Percentiles rank a stretch among this genome's conserved stretches.
Conservation (phyloP, 2,329 filamentous ascomycete species). For the Paecilomyces niveus region DNA sequence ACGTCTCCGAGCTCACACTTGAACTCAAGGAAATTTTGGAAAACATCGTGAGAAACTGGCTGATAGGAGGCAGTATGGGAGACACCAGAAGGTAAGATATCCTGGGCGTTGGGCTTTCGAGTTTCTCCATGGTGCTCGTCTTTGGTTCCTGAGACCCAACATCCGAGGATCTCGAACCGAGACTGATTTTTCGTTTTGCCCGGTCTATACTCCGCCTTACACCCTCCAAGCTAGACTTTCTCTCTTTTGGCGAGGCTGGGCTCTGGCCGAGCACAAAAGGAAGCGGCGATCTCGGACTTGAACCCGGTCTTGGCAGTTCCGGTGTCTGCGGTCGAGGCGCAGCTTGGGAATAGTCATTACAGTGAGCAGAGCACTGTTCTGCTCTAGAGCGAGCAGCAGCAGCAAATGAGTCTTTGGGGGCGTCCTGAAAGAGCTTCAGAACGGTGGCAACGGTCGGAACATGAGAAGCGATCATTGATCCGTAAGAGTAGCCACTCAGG, state of each 20-base stretch:
- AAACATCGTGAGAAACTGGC: slow-evolving; percentile 57
- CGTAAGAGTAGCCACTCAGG: slow-evolving; percentile 83
- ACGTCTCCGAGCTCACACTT: slow-evolving; percentile 12
- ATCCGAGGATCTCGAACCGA: slow-evolving; percentile 5
- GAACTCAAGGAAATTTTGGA: slow-evolving; percentile 36
- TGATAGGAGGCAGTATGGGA: slow-evolving; percentile 51
- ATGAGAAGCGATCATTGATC: slow-evolving; percentile 70
- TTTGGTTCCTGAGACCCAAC: neutral
- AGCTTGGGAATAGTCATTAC: slow-evolving; percentile 41
- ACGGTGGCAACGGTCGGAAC: slow-evolving; percentile 57
- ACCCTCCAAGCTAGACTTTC: slow-evolving; percentile 27
- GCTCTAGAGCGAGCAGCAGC: slow-evolving; percentile 67
- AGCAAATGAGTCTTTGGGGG: slow-evolving; percentile 49
- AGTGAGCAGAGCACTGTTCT: slow-evolving; percentile 58
- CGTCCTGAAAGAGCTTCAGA: slow-evolving; percentile 51
- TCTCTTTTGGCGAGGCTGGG: slow-evolving; percentile 5
- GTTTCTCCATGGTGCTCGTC: neutral
- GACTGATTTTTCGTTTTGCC: slow-evolving; percentile 20
- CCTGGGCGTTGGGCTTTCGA: slow-evolving; percentile 10
- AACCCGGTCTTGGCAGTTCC: slow-evolving; percentile 14
- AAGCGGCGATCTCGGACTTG: neutral
- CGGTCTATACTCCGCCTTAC: slow-evolving; percentile 35
- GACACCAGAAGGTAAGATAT: slow-evolving; percentile 56
- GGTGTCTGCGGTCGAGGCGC: slow-evolving; percentile 19
- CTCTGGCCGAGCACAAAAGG: neutral